Percentiles rank a stretch among this genome's conserved stretches.
phyloP scores from a whole-genome alignment of 2,329 filamentous ascomycete genomes.

The Alternaria postmessia region DNA sequence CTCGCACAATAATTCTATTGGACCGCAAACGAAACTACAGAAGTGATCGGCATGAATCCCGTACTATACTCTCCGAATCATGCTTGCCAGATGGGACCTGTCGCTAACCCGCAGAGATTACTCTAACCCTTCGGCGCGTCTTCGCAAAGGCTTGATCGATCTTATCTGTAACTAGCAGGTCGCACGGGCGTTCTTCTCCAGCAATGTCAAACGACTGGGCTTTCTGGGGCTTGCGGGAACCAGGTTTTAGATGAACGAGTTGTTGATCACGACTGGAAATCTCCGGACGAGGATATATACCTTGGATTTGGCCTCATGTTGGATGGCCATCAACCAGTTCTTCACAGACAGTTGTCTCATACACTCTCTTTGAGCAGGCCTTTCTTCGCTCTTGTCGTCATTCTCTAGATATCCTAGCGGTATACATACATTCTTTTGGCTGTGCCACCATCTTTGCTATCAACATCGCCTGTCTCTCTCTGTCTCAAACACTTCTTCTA shows the following conservation, averaged over 20 bases:
- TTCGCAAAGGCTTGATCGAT: constrained; percentile 16
- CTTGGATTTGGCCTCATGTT: not conserved
- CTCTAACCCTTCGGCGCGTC: constrained; percentile 7
- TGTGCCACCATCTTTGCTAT: constrained; percentile 18
- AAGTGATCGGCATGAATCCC: constrained; percentile 17
- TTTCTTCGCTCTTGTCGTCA: constrained; percentile 14
- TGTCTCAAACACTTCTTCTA: not conserved
- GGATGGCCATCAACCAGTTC: constrained; percentile 18
- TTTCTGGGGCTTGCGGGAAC: constrained; percentile 4
- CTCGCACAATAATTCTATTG: constrained; percentile 4
- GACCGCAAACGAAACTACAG: constrained; percentile 18
- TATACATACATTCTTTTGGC: constrained; percentile 25
- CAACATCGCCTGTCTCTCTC: not conserved
- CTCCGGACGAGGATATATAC: constrained; percentile 23
- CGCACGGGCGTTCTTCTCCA: constrained; percentile 6
- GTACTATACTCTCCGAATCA: constrained; percentile 5
- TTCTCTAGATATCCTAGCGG: constrained; percentile 20
- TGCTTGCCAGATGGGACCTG: constrained; percentile 10
- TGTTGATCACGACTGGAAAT: constrained; percentile 15
- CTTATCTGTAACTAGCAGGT: constrained; percentile 15
- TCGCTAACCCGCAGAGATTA: constrained; percentile 11
- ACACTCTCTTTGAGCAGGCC: constrained; percentile 15
- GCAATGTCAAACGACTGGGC: constrained; percentile 22
- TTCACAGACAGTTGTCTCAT: constrained; percentile 18
- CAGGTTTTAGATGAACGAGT: constrained; percentile 18